Conservation (phyloP, 2,329 filamentous ascomycete genomes). For the Penicillium polonicum region DNA sequence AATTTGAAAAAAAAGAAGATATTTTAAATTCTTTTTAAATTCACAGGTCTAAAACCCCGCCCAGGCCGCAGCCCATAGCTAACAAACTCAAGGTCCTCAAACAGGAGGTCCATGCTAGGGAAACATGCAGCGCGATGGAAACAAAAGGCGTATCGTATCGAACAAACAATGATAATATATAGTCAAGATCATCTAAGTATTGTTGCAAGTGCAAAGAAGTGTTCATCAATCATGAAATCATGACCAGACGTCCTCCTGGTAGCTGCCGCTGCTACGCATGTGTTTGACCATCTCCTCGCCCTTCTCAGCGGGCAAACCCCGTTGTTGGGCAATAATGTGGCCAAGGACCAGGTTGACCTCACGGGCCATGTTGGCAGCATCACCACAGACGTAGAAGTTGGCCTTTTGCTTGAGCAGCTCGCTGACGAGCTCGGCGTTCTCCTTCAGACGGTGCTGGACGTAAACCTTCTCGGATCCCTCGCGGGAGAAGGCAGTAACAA, state of each 20-base stretch:
- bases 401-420: slow-evolving; percentile 79
- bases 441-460: slow-evolving; percentile 88
- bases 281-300: slow-evolving; percentile 95
- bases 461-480: slow-evolving; percentile 87
- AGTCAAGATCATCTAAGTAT: slow-evolving; percentile 30
- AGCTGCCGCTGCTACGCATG: slow-evolving; percentile 92
- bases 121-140: slow-evolving; percentile 13
- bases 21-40: slow-evolving; percentile 11
- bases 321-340: slow-evolving; percentile 81
- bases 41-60: slow-evolving; percentile 14
- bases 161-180: slow-evolving; percentile 22
- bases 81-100: slow-evolving; percentile 2
- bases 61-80: neutral
- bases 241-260: slow-evolving; percentile 80
- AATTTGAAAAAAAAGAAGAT: neutral
- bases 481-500: slow-evolving; percentile 94
- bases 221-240: slow-evolving; percentile 35
- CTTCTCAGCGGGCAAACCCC: slow-evolving; percentile 79
- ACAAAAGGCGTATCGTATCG: slow-evolving; percentile 5
- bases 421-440: slow-evolving; percentile 80
- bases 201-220: slow-evolving; percentile 20
- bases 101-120: slow-evolving; percentile 5
- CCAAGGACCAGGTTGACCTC: slow-evolving; percentile 86
- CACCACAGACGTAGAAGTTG: slow-evolving; percentile 97
- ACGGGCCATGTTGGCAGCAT: slow-evolving; percentile 94